Percentiles rank a stretch among this genome's conserved stretches.
These are phyloP conservation scores for Quercus mongolica DNA, from an alignment of 306 rosid genomes.

Conservation along the genomic window DNA sequence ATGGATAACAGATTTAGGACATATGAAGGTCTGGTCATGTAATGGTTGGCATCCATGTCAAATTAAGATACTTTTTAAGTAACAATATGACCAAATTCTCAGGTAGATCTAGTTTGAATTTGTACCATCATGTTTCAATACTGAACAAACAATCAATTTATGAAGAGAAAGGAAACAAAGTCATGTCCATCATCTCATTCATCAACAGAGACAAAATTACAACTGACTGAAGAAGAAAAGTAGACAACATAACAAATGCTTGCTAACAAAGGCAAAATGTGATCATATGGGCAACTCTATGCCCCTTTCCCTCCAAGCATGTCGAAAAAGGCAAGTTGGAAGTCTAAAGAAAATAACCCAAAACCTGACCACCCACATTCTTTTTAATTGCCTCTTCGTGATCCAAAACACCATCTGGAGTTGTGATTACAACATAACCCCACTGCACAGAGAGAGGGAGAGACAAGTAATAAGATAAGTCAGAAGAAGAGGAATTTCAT, in stretches of 20 bases:
- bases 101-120: neutral
- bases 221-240: too few relatives aligned
- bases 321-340: neutral
- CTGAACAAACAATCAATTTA: neutral
- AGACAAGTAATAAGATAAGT: neutral
- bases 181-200: neutral
- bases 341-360: slow-evolving; percentile 70
- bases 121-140: neutral
- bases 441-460: slow-evolving; percentile 56
- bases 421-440: slow-evolving; percentile 93
- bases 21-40: neutral
- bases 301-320: neutral
- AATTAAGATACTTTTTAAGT: neutral
- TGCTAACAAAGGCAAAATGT: neutral
- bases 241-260: slow-evolving; percentile 2
- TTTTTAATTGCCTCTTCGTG: slow-evolving; percentile 77
- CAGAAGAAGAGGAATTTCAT: neutral
- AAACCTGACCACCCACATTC: slow-evolving; percentile 82
- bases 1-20: neutral
- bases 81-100: neutral
- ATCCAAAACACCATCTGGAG: slow-evolving; percentile 95
- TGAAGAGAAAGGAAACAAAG: neutral
- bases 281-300: neutral
- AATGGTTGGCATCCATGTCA: neutral
- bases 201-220: neutral